Percentiles rank a stretch among this genome's conserved stretches.
phyloP scores from a whole-genome alignment of 2,329 filamentous ascomycete genomes.

The Aspergillus ruber region DNA sequence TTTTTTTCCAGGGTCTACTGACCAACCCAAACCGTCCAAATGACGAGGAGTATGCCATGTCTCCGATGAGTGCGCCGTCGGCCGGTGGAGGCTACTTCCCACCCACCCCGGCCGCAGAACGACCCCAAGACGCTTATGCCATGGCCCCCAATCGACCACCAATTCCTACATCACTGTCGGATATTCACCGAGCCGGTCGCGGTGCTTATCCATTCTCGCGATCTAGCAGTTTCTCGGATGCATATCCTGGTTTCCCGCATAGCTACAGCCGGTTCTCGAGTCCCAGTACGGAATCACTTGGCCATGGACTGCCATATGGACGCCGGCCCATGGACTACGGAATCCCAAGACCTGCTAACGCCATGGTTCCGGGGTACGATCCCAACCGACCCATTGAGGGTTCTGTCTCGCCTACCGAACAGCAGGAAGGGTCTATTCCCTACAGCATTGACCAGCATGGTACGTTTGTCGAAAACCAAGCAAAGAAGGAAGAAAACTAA shows the following conservation, averaged over 20 bases:
- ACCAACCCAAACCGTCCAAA: constrained; percentile 27
- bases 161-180: constrained; percentile 19
- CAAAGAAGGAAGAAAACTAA: no score
- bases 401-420: constrained; percentile 29
- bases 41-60: constrained; percentile 34
- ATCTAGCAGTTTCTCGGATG: constrained; percentile 32
- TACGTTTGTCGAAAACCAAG: constrained; percentile 8
- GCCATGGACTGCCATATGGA: constrained; percentile 20
- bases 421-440: constrained; percentile 17
- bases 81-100: constrained; percentile 30
- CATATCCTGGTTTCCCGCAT: constrained; percentile 21
- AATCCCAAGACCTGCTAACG: constrained; percentile 16
- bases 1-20: constrained; percentile 20
- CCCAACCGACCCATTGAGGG: constrained; percentile 24
- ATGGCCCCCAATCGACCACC: constrained; percentile 12
- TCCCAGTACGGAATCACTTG: constrained; percentile 17
- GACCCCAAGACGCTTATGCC: not conserved
- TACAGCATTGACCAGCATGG: constrained; percentile 25
- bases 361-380: constrained; percentile 24
- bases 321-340: constrained; percentile 25
- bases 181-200: constrained; percentile 23
- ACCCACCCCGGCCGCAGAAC: constrained; percentile 7
- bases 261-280: constrained; percentile 22
- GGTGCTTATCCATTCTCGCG: constrained; percentile 23
- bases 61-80: constrained; percentile 30